Evolutionary conservation across 2,329 filamentous ascomycete genomes (phyloP), one percentile per base, ranked within the genome.

Genomic region (Metarhizium robertsii): DNA sequence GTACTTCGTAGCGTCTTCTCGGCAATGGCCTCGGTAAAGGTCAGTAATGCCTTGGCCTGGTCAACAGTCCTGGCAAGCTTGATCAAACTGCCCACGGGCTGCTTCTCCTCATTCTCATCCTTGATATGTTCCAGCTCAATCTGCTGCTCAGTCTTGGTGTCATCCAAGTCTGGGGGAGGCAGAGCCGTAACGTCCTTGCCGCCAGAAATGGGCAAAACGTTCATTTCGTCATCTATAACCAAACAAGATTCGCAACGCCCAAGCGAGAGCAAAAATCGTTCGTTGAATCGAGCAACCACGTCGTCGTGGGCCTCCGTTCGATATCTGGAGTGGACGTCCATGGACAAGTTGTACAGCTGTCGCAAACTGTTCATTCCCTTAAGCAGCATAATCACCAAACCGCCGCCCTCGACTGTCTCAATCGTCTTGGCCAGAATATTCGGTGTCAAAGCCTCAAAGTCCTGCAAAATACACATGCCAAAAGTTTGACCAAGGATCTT

Each of bases 401-500:
- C 94, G 60, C 94, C 94, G 61, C 95, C 94, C 71, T 99, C 92
- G 4, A 99, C 95, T 0, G 95, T 99, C 74, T 99, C 95, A 62
- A 99, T 90, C 1, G 92, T 96, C 59, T 92, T 84, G 25, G 94
- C 94, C 36, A 99, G 81, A 61, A 96, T 80, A 68, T 99, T 99
- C n/a, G 94, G 94, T 10, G 94, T 99, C 62, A 99, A 83, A 45
- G 92, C 94, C 73, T 99, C 94, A 65, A 99, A 99, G 68, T 99
- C 94, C 71, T 99, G 94, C 63, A 99, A 75, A 61, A 99, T 95
- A 70, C 91, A 96, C 90, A 96, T 96, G 68, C 92, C 92, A 68
- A 94, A 99, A 47, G 94, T 99, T 71, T 97, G 95, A 69, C 94
- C 94, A 55, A 97, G 74, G 67, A 99, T 96, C 79, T 96, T 97